A percentile compares a stretch with the other conserved stretches of the same genome.
Conservation (phyloP, 2,329 filamentous ascomycete genomes). For the Neofusicoccum sp. region DNA sequence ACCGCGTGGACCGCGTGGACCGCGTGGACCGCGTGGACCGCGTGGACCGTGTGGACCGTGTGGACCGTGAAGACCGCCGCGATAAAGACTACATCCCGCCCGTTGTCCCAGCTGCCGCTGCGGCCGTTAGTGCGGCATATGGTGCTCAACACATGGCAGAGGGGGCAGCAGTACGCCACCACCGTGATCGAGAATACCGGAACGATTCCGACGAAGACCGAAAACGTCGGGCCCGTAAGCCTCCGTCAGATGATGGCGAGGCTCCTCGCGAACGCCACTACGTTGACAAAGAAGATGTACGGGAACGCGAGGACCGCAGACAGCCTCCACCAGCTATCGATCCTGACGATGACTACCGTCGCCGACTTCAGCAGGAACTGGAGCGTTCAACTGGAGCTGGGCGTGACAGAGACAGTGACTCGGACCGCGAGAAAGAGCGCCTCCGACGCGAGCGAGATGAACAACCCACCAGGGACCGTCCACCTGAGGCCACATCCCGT, state of each 20-base stretch:
- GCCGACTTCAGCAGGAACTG: constrained; percentile 46
- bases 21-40: constrained; percentile 23
- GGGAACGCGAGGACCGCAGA: constrained; percentile 31
- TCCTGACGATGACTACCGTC: constrained; percentile 52
- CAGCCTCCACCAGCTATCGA: constrained; percentile 37
- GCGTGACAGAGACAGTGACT: constrained; percentile 31
- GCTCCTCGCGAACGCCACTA: constrained; percentile 34
- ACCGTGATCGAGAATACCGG: constrained; percentile 1
- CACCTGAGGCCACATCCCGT: not conserved
- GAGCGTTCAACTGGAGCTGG: constrained; percentile 33
- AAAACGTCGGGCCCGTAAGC: constrained; percentile 25
- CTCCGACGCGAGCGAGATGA: constrained; percentile 29
- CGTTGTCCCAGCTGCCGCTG: constrained; percentile 23
- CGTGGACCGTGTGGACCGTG: constrained; percentile 32
- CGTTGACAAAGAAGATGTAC: constrained; percentile 26
- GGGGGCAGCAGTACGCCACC: not conserved
- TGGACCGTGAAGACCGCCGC: constrained; percentile 32
- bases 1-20: constrained; percentile 33
- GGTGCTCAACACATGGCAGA: constrained; percentile 23
- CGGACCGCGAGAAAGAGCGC: constrained; percentile 31
- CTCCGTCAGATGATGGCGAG: constrained; percentile 35
- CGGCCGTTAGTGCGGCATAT: constrained; percentile 26
- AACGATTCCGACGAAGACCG: constrained; percentile 25
- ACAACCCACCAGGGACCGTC: not conserved
- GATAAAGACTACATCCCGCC: constrained; percentile 20